Percentiles rank a stretch among this genome's conserved stretches.
These are phyloP conservation scores for peach (Prunus persica) DNA, from an alignment of 306 rosid species.

Conservation along the genomic window Prunus_persica_NCBIv2 NC_034015.1:17112501-17113000, in stretches of 20 bases:
- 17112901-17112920: slow-evolving; percentile 76
- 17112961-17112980: slow-evolving; percentile 90
- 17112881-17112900: slow-evolving; percentile 99
- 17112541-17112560: slow-evolving; percentile 92
- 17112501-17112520: slow-evolving; percentile 91
- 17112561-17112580: slow-evolving; percentile 98
- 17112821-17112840: slow-evolving; percentile 97
- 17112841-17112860: slow-evolving; percentile 93
- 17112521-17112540: slow-evolving; percentile 99
- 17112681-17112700: slow-evolving; percentile 99
- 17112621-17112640: slow-evolving; percentile 94
- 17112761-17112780: slow-evolving; percentile 90
- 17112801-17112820: slow-evolving; percentile 99
- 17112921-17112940: slow-evolving; percentile 75
- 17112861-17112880: slow-evolving; percentile 97
- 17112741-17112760: slow-evolving; percentile 82
- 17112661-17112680: slow-evolving; percentile 91
- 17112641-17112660: slow-evolving; percentile 97
- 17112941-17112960: slow-evolving; percentile 73
- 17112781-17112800: slow-evolving; percentile 92
- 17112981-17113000: slow-evolving; percentile 98
- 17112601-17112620: slow-evolving; percentile 92
- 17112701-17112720: slow-evolving; percentile 89
- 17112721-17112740: slow-evolving; percentile 90
- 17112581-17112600: slow-evolving; percentile 92